Percentiles rank a stretch among this genome's conserved stretches.
These are phyloP conservation scores for Dioscorea dumetorum DNA, from an alignment of 106 monocot genomes.

Conservation along the genomic window DNA sequence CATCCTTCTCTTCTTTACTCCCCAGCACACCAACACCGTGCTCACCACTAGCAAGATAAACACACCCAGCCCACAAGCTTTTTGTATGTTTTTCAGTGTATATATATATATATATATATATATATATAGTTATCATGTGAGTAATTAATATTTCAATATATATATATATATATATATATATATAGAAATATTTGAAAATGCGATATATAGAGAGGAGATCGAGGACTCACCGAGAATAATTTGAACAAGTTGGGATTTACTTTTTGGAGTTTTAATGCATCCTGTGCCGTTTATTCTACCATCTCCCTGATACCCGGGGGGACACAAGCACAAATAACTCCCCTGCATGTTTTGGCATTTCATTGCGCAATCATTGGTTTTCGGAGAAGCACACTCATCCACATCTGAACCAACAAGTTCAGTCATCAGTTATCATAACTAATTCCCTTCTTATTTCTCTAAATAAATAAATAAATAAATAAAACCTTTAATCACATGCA, in stretches of 20 bases:
- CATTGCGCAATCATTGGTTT: constrained; percentile 21
- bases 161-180: too few species aligned
- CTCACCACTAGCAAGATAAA: neutral
- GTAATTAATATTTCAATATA: neutral
- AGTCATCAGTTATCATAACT: too few species aligned
- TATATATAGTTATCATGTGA: neutral
- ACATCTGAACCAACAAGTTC: constrained; percentile 24
- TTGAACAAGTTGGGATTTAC: constrained; percentile 12
- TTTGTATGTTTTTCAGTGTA: too few species aligned
- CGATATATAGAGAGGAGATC: too few species aligned
- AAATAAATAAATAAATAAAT: neutral
- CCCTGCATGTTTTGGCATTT: constrained; percentile 34
- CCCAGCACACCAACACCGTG: neutral
- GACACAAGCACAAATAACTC: constrained; percentile 37
- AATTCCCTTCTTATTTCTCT: too few species aligned
- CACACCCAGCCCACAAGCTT: constrained; percentile 12
- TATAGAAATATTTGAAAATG: too few species aligned
- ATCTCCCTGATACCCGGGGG: constrained; percentile 23
- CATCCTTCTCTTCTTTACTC: constrained; percentile 1
- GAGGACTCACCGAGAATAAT: constrained; percentile 22
- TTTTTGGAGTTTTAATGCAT: constrained; percentile 12
- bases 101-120: neutral
- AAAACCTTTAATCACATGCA: neutral
- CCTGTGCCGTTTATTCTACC: constrained; percentile 35
- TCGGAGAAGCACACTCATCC: constrained; percentile 40